These are phyloP conservation scores for Capsicum pubescens DNA, from an alignment of 257 asterid genomes.

Conservation along the genomic window DNA sequence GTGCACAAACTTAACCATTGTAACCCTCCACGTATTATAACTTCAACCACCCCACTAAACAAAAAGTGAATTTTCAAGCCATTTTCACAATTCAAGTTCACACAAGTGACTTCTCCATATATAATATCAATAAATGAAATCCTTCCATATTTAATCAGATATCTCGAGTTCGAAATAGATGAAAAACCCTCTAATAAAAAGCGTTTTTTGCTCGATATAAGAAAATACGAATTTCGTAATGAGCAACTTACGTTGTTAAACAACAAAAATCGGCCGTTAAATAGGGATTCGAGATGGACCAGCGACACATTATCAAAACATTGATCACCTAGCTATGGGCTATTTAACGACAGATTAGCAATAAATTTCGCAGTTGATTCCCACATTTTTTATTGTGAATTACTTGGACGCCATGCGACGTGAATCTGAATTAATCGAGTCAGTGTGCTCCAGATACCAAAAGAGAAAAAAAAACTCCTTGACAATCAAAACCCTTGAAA, in stretches of 20 bases:
- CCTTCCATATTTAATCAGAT: neutral
- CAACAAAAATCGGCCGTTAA: neutral
- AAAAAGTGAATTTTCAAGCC: neutral
- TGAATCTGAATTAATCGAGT: neutral
- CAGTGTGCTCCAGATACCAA: neutral
- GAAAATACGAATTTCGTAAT: neutral
- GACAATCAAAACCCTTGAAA: neutral
- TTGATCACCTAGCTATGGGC: neutral
- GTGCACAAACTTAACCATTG: slow-evolving; percentile 5
- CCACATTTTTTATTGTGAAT: neutral
- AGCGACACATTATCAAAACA: neutral
- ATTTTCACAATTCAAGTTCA: slow-evolving; percentile 30
- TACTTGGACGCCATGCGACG: neutral
- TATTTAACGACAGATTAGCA: neutral
- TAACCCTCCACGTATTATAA: slow-evolving; percentile 26
- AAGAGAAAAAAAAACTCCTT: neutral
- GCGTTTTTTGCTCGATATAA: neutral
- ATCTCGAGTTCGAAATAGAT: neutral
- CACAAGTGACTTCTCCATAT: slow-evolving; percentile 8
- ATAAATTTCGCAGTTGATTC: neutral
- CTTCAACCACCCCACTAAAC: slow-evolving; percentile 37
- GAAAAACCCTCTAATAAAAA: neutral
- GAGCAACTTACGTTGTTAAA: neutral
- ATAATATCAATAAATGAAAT: neutral
- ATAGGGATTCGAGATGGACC: neutral